A percentile compares a stretch with the other conserved stretches of the same genome.
These are phyloP conservation scores for Colletotrichum sp. DNA, from an alignment of 2,329 filamentous ascomycete genomes.

Conservation along the genomic window DNA sequence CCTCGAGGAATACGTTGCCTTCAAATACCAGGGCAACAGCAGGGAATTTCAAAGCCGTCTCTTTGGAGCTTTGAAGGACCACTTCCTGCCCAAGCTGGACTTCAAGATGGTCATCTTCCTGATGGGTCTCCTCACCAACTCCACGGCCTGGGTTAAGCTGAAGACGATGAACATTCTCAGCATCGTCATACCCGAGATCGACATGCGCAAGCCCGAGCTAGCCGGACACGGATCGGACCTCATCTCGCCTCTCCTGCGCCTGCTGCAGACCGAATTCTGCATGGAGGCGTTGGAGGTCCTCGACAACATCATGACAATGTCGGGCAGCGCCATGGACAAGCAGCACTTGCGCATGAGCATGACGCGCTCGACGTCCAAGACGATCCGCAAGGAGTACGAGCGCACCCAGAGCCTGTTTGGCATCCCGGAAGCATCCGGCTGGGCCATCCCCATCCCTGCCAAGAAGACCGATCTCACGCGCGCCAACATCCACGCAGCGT, in stretches of 20 bases:
- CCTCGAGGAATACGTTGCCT: conserved; percentile 72
- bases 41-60: conserved; percentile 80
- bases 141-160: conserved; percentile 85
- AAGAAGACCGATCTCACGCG: conserved; percentile 86
- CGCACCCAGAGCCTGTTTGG: conserved; percentile 94
- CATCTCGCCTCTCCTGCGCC: conserved; percentile 87
- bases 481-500: conserved; percentile 92
- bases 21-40: conserved; percentile 64
- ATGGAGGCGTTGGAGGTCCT: conserved; percentile 90
- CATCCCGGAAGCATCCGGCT: conserved; percentile 93
- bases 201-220: conserved; percentile 91
- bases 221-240: conserved; percentile 91
- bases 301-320: conserved; percentile 95
- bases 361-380: conserved; percentile 84
- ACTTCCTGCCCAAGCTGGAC: conserved; percentile 83
- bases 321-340: conserved; percentile 88
- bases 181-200: conserved; percentile 83
- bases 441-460: conserved; percentile 93
- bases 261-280: conserved; percentile 92
- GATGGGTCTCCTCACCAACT: conserved; percentile 90
- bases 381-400: conserved; percentile 92
- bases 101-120: conserved; percentile 87
- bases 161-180: conserved; percentile 92
- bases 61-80: conserved; percentile 74
- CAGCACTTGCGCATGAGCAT: conserved; percentile 98